These are phyloP conservation scores for Flaveria sonorensis DNA, from an alignment of 129 eudicot species.

Conservation along the genomic window DNA sequence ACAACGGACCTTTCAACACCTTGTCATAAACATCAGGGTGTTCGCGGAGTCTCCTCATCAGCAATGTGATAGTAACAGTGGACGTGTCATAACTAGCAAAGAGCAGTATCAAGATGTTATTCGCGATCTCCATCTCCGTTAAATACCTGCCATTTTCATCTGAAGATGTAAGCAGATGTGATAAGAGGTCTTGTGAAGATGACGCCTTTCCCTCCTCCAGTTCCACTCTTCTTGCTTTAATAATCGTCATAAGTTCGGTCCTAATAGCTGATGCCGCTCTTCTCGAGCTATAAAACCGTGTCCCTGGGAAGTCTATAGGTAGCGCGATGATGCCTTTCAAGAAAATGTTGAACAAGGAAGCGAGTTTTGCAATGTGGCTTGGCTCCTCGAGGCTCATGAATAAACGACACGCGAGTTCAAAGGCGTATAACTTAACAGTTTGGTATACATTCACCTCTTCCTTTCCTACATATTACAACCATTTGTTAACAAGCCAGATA, in stretches of 20 bases:
- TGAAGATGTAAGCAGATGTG: constrained; percentile 23
- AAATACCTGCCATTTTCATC: constrained; percentile 11
- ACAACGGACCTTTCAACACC: constrained; percentile 25
- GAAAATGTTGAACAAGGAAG: constrained; percentile 16
- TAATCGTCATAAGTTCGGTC: constrained; percentile 1
- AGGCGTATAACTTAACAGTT: constrained; percentile 4
- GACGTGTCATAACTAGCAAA: constrained; percentile 34
- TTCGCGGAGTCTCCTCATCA: constrained; percentile 21
- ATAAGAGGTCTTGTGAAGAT: constrained; percentile 18
- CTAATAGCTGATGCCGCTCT: constrained; percentile 19
- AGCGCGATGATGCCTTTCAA: constrained; percentile 21
- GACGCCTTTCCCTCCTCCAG: neutral
- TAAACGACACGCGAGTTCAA: constrained; percentile 21
- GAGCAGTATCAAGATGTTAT: constrained; percentile 23
- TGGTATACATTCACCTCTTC: constrained; percentile 16
- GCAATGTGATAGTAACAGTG: constrained; percentile 22
- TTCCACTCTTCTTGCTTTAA: constrained; percentile 19
- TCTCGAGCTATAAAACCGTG: constrained; percentile 14
- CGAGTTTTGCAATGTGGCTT: constrained; percentile 15
- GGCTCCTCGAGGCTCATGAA: constrained; percentile 31
- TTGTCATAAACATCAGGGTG: constrained; percentile 31
- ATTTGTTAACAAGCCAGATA: too few species aligned
- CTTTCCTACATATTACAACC: constrained; percentile 1
- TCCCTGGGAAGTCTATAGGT: constrained; percentile 27
- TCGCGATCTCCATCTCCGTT: constrained; percentile 17